phyloP scores from a whole-genome alignment of 192 early-diverging fungal genomes.

The Podila minutissima region DNA sequence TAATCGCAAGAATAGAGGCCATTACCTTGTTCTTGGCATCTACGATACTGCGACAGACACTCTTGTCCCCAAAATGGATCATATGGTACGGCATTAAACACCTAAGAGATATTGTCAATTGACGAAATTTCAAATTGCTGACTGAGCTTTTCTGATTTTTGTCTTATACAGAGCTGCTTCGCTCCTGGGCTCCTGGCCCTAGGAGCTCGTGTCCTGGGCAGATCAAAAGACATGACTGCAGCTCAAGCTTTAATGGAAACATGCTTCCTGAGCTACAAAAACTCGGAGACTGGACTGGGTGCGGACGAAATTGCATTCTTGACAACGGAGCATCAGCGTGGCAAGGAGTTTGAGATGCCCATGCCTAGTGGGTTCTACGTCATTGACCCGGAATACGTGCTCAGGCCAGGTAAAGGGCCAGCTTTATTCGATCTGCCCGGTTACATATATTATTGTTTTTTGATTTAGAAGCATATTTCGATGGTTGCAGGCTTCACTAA shows the following conservation, averaged over 20 bases:
- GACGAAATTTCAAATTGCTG: neutral
- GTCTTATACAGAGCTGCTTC: constrained; percentile 68
- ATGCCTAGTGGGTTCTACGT: constrained; percentile 16
- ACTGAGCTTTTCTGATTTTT: neutral
- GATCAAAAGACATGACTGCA: constrained; percentile 62
- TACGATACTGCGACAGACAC: constrained; percentile 25
- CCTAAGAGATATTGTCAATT: neutral
- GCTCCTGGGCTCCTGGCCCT: constrained; percentile 75
- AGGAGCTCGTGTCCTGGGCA: constrained; percentile 59
- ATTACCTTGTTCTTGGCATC: constrained; percentile 14
- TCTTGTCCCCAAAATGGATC: constrained; percentile 73
- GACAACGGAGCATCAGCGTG: constrained; percentile 12
- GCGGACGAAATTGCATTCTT: constrained; percentile 42
- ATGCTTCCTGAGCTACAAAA: constrained; percentile 60
- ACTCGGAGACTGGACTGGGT: constrained; percentile 28
- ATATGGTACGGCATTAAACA: constrained; percentile 50
- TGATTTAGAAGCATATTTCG: neutral
- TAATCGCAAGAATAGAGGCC: constrained; percentile 8
- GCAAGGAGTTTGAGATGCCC: constrained; percentile 36
- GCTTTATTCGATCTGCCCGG: neutral
- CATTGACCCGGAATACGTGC: constrained; percentile 52
- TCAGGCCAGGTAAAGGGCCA: constrained; percentile 47
- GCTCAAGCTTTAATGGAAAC: constrained; percentile 74
- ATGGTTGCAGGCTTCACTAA: neutral
- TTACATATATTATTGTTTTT: too few relatives aligned